Base-by-base conservation (phyloP, 2,329 filamentous ascomycete genomes). In the Fusarium brachygibbosum region DNA sequence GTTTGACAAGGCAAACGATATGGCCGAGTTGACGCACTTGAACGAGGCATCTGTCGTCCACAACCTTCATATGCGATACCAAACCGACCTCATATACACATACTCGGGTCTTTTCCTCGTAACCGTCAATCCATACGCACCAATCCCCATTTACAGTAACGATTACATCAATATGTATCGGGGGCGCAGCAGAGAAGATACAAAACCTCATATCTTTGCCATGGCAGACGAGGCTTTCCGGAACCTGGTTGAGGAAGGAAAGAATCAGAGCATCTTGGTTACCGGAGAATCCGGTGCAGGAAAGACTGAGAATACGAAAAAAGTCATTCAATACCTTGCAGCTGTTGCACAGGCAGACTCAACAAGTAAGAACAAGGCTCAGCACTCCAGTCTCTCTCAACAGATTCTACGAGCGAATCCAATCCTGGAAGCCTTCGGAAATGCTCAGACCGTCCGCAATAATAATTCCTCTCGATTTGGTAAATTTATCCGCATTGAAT, bases 121-220 rank as follows among this genome's bases (percentile, higher is more conserved):
- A 49, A 97, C 97, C 1, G 92, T 99, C 68, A 99, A 99, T 77
- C 96, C 97, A 1, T 99, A 99, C 81, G 97, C 94, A 68, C 90
- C 94, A 4, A 82, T 99, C 12, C 93, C 97, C 5, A 99, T 99
- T 63, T 99, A 99, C 80, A 93, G 90, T 56, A 94, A 96, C 77
- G 96, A 99, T 75, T 98, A 98, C 81, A 88, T 99, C 83, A 97
- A 97, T 76, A 97, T 98, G 93, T 99, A 99, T 83, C 94, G 93
- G 75, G 96, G 96, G 8, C 88, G 93, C 60, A 94, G 86, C 72
- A 86, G 95, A 69, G 97, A 99, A 76, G 96, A 99, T 75, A 98
- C 93, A 11, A 96, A 96, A 74, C 96, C 96, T 11, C 96, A 99
- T 77, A 98, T 99, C 58, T 99, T 95, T 76, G 95, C 97, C 68